Conservation (phyloP, 208 protist genomes). For the Crithidia expoeki region DNA sequence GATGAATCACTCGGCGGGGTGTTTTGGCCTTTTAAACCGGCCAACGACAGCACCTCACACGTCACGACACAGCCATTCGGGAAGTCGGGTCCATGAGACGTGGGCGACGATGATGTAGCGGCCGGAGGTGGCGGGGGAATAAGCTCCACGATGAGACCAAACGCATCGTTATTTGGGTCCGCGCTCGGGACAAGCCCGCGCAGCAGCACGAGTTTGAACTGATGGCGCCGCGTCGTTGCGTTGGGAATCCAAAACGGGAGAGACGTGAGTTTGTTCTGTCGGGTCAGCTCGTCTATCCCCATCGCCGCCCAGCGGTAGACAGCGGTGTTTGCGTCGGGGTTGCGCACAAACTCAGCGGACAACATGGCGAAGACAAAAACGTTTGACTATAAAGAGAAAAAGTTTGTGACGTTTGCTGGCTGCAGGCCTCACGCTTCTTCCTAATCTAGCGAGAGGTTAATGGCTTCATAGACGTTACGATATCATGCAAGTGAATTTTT, state of each 20-base stretch:
- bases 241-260: conserved; percentile 84
- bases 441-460: no score
- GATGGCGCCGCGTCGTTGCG: conserved; percentile 49
- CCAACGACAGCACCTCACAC: conserved; percentile 42
- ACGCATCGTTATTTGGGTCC: conserved; percentile 40
- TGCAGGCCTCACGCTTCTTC: no score
- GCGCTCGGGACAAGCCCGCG: conserved; percentile 47
- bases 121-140: conserved; percentile 51
- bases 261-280: conserved; percentile 80
- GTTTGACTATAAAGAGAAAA: not conserved
- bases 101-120: not conserved
- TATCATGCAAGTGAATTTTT: no score
- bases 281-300: conserved; percentile 56
- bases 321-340: conserved; percentile 51
- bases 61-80: conserved; percentile 64
- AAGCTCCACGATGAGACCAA: conserved; percentile 71
- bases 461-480: no score
- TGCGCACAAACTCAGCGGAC: conserved; percentile 57
- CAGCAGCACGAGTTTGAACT: conserved; percentile 76
- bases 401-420: no score
- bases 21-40: not conserved
- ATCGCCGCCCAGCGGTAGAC: conserved; percentile 49
- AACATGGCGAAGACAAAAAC: conserved; percentile 29
- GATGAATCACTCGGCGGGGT: not conserved
- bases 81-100: conserved; percentile 10